phyloP scores from a whole-genome alignment of 2,329 filamentous ascomycete species.

The Cytospora leucostoma region DNA sequence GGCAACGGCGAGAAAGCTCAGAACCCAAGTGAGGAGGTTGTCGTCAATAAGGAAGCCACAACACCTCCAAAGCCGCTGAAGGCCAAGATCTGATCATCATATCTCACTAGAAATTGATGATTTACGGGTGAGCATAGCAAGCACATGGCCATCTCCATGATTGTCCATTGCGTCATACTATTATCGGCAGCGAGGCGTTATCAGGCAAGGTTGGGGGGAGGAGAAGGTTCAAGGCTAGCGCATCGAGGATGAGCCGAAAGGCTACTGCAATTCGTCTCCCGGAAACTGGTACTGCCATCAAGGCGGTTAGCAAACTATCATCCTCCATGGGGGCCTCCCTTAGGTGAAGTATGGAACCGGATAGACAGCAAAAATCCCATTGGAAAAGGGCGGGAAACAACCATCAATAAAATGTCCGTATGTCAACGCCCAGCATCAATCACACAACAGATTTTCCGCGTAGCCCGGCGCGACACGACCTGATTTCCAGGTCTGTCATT shows the following conservation, averaged over 20 bases:
- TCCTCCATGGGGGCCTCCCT: too few relatives aligned
- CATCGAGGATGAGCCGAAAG: not conserved
- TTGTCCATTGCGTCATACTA: not conserved
- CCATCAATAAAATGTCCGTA: not conserved
- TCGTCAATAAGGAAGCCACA: conserved; percentile 84
- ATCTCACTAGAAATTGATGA: not conserved
- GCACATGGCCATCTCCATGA: not conserved
- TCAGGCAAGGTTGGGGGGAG: not conserved
- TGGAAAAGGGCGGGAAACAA: not conserved
- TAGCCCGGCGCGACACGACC: not conserved
- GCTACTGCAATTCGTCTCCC: not conserved
- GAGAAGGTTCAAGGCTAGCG: not conserved
- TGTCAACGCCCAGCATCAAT: not conserved
- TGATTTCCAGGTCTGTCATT: not conserved
- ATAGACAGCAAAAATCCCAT: not conserved
- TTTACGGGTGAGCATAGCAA: not conserved
- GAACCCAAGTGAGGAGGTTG: conserved; percentile 66
- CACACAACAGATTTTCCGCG: not conserved
- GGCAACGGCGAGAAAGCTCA: conserved; percentile 67
- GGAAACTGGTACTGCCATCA: not conserved
- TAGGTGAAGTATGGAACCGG: not conserved
- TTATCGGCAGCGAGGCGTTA: conserved; percentile 21
- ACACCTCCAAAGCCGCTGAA: conserved; percentile 47
- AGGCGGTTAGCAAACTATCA: not conserved
- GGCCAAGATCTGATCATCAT: conserved; percentile 31